phyloP scores from a whole-genome alignment of 108 stramenopile species.

The Craspedostauros australis region DNA sequence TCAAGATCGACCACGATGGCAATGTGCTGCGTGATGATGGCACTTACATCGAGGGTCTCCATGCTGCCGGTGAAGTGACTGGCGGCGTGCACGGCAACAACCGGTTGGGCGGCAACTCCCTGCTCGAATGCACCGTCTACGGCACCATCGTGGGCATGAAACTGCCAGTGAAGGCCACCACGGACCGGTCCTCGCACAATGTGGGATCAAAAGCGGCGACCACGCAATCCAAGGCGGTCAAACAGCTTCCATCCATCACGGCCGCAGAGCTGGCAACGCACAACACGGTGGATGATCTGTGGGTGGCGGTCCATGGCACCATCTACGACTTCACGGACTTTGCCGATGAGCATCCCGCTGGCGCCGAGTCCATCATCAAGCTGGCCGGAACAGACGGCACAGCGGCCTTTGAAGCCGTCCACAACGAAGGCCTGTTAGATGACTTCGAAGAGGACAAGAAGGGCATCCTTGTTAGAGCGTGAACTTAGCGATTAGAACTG shows the following conservation, averaged over 20 bases:
- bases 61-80: slow-evolving; percentile 79
- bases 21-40: slow-evolving; percentile 51
- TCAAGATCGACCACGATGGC: slow-evolving; percentile 67
- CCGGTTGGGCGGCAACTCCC: slow-evolving; percentile 82
- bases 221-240: slow-evolving; percentile 8
- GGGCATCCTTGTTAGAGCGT: too few relatives aligned
- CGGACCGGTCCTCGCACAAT: background rate
- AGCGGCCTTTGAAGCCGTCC: slow-evolving; percentile 76
- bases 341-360: slow-evolving; percentile 88
- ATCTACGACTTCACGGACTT: slow-evolving; percentile 91
- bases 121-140: slow-evolving; percentile 92
- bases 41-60: slow-evolving; percentile 48
- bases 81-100: slow-evolving; percentile 80
- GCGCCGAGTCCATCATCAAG: slow-evolving; percentile 70
- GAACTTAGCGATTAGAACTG: too few relatives aligned
- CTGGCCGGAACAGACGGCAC: slow-evolving; percentile 85
- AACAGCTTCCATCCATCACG: slow-evolving; percentile 37
- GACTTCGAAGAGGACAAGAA: slow-evolving; percentile 69
- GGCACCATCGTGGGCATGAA: slow-evolving; percentile 81
- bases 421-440: slow-evolving; percentile 69
- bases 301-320: slow-evolving; percentile 81
- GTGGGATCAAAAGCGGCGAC: slow-evolving; percentile 1
- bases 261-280: slow-evolving; percentile 64
- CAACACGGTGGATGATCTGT: slow-evolving; percentile 75
- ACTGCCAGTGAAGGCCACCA: slow-evolving; percentile 47